Evolutionary conservation across 1,284 basidiomycete genomes (phyloP), one percentile per base, ranked within the genome.

Genomic region (Ganoderma multipileum): DNA sequence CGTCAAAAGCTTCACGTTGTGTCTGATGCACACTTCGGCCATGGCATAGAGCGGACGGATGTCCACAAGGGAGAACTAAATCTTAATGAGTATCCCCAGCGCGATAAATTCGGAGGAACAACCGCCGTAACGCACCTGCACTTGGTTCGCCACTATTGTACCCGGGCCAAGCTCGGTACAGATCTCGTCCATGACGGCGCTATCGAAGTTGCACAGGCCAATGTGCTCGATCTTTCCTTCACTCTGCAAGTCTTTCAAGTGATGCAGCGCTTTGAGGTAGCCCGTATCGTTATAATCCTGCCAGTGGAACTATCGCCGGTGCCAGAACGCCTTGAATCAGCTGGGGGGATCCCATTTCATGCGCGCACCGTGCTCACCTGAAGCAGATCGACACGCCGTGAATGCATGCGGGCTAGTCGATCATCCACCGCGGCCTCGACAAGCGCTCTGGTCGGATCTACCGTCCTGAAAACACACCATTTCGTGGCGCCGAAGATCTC

Each of bases 171-270:
- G 80, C 68, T 88, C 84, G 12, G 87, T 88, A 79, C 94, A 95
- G 66, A 94, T 93, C 78, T 95, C 92, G 75, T 93, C 91, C 58
- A 88, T 92, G 60, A 86, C 83, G 66, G 86, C 85, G 0, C 92
- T 79, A 78, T 95, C 92, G 74, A 95, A 95, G 79, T 95, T 95
- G 79, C 91, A 92, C 44, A 95, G 82, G 4, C 93, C 93, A 44
- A 95, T 84, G 12, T 87, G 84, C 36, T 84, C 81, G 68, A 95
- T 90, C 65, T 87, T 78, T 1, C 90, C 90, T 70, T 91, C 86
- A 1, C 78, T 72, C 74, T 87, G 87, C n/a, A 94, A 78, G 71
- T 89, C 86, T 42, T 83, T 82, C 12, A 94, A 82, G 69, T 89
- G 82, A 47, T 83, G 81, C 55, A 95, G 81, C 0, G 90, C 89